Percentiles rank a stretch among this genome's conserved stretches.
These are phyloP conservation scores for Triticum dicoccoides DNA, from an alignment of 176 grass and related monocot genomes.

Conservation along the genomic window DNA sequence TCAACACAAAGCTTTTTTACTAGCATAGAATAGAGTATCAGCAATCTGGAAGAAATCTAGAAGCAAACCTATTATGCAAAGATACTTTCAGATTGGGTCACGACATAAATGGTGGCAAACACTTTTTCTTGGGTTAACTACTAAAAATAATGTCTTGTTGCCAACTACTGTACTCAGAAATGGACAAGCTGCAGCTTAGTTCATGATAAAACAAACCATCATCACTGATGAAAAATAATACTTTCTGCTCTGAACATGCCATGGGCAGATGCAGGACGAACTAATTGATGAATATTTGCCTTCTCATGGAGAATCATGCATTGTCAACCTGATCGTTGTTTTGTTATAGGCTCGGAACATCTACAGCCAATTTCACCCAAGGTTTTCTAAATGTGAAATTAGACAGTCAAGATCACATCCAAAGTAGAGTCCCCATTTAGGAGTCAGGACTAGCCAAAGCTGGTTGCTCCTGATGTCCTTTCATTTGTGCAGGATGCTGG, in stretches of 20 bases:
- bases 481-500: not conserved
- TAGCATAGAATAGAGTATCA: not conserved
- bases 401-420: no score
- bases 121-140: not conserved
- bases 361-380: no score
- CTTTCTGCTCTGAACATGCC: not conserved
- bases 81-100: not conserved
- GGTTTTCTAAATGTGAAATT: no score
- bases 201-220: not conserved
- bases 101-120: not conserved
- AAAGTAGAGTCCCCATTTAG: no score
- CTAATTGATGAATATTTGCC: not conserved
- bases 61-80: not conserved
- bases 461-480: no score
- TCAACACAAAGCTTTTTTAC: not conserved
- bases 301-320: not conserved
- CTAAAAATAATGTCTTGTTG: not conserved
- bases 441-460: no score
- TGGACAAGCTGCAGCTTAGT: not conserved
- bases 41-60: not conserved
- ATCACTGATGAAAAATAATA: not conserved
- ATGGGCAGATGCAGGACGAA: not conserved
- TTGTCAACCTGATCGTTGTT: no score
- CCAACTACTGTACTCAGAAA: not conserved
- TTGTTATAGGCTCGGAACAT: no score